Evolutionary conservation across 805 yeast species (phyloP), one percentile per base, ranked within the genome.

Genomic region (Starmerella apis): DNA sequence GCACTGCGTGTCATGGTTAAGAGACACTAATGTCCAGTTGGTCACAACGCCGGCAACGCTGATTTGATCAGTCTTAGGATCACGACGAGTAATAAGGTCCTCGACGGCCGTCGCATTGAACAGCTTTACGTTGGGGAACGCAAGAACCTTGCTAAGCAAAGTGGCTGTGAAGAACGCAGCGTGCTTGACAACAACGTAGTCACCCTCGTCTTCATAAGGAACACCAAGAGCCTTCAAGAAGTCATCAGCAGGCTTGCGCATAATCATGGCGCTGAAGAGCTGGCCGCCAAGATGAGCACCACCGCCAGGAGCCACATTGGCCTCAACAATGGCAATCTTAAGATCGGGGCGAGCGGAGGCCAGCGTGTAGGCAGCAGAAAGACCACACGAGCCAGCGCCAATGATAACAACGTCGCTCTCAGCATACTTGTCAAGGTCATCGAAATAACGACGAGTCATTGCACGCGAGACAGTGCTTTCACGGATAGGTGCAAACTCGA

Each of bases 91-190:
- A 62, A 82, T 80, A 66, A 82, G 72, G 61, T 82, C 90, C 65
- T 82, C 90, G 44, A 81, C 88, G 38, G 86, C 80, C 33, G 87
- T 81, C 37, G 88, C 87, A 63, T 82, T 82, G 73, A 81, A 82
- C 55, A 82, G 69, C 68, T 82, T 82, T 54, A 82, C 81, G 59
- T 82, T 83, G 47, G 87, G 86, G 64, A 82, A 77, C 55, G 73
- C 71, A 60, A 83, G 70, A 18, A 81, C 86, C 65, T 79, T 78
- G 47, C 86, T 77, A 61, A 80, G 66, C 56, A 83, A 69, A 22
- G 86, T 82, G 1, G 86, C 77, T 66, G 80, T 79, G 71, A 82
- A 82, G 60, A 78, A 70, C 28, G 90, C 86, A 9, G 90, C 88
- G 63, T 82, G 87, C 66, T 81, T 82, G 43, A 82, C 86, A 19